Conservation (phyloP, 2,329 filamentous ascomycete genomes). For the Colletotrichum karsti region DNA sequence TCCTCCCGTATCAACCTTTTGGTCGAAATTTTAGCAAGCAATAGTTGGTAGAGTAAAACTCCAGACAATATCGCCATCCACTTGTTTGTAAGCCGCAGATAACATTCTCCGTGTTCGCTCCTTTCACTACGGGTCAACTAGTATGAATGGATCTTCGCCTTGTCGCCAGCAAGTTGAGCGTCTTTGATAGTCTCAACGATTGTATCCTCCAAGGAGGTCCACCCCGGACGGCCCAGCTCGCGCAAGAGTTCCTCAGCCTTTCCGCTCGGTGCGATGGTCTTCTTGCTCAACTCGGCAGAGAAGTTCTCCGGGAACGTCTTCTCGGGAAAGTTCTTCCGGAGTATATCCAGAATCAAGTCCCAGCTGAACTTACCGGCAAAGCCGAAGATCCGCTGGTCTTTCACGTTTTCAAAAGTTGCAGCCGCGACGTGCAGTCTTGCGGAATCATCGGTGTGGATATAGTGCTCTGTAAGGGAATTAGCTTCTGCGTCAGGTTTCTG, state of each 20-base stretch:
- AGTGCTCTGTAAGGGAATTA: constrained; percentile 51
- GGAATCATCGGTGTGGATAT: constrained; percentile 55
- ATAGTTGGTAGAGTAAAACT: too few species aligned
- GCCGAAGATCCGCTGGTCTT: constrained; percentile 60
- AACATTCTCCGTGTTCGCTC: too few species aligned
- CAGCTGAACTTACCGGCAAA: constrained; percentile 57
- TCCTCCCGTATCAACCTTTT: too few species aligned
- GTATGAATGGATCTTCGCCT: too few species aligned
- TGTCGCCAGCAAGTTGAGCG: not conserved
- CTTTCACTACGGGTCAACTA: too few species aligned
- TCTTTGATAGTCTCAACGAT: not conserved
- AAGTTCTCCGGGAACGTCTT: constrained; percentile 34
- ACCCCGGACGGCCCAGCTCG: not conserved
- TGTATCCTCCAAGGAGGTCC: not conserved
- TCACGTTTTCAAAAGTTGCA: constrained; percentile 52
- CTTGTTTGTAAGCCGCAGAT: too few species aligned
- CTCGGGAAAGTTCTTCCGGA: constrained; percentile 32
- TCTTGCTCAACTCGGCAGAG: not conserved
- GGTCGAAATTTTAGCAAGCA: too few species aligned
- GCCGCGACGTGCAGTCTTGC: constrained; percentile 62
- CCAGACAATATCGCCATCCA: too few species aligned
- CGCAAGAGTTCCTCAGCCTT: not conserved
- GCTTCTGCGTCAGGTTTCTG: not conserved
- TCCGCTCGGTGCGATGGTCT: not conserved
- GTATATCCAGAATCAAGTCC: constrained; percentile 45